phyloP scores from a whole-genome alignment of 805 yeast species.

The Limtongozyma cylindracea region DNA sequence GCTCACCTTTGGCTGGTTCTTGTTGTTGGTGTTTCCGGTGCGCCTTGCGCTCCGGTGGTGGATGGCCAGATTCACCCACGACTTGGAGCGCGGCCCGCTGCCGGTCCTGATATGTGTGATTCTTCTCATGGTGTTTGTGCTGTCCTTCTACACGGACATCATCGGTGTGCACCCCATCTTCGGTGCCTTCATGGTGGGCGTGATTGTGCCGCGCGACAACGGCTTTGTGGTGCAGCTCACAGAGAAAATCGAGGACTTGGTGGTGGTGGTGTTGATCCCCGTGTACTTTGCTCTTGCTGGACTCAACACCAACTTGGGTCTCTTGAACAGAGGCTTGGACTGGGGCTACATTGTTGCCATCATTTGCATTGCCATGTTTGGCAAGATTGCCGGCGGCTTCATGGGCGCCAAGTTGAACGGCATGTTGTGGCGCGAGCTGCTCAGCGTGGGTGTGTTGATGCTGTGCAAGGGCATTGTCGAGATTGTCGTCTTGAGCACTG shows the following conservation, averaged over 20 bases:
- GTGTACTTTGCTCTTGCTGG: slow-evolving; percentile 67
- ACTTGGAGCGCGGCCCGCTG: slow-evolving; percentile 36
- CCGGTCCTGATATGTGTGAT: slow-evolving; percentile 31
- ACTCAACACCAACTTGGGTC: slow-evolving; percentile 38
- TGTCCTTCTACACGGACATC: slow-evolving; percentile 61
- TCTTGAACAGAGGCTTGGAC: slow-evolving; percentile 35
- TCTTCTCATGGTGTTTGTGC: slow-evolving; percentile 26
- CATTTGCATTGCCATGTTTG: slow-evolving; percentile 37
- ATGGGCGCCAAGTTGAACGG: slow-evolving; percentile 37
- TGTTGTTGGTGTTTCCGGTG: slow-evolving; percentile 31
- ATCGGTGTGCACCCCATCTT: slow-evolving; percentile 74
- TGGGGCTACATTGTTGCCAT: slow-evolving; percentile 62
- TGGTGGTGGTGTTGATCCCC: slow-evolving; percentile 47
- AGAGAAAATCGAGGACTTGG: slow-evolving; percentile 56
- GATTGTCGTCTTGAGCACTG: slow-evolving; percentile 53
- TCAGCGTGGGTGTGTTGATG: slow-evolving; percentile 61
- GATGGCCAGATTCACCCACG: slow-evolving; percentile 21
- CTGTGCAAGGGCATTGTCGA: slow-evolving; percentile 80
- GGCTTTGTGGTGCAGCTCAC: slow-evolving; percentile 46
- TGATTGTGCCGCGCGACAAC: slow-evolving; percentile 52
- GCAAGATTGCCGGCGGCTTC: slow-evolving; percentile 45
- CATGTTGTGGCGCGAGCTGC: slow-evolving; percentile 45
- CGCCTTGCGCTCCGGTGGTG: slow-evolving; percentile 19
- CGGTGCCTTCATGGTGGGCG: slow-evolving; percentile 63
- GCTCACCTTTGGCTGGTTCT: slow-evolving; percentile 44